Conservation (phyloP, 345 rosid species). For the Salix exigua region DNA sequence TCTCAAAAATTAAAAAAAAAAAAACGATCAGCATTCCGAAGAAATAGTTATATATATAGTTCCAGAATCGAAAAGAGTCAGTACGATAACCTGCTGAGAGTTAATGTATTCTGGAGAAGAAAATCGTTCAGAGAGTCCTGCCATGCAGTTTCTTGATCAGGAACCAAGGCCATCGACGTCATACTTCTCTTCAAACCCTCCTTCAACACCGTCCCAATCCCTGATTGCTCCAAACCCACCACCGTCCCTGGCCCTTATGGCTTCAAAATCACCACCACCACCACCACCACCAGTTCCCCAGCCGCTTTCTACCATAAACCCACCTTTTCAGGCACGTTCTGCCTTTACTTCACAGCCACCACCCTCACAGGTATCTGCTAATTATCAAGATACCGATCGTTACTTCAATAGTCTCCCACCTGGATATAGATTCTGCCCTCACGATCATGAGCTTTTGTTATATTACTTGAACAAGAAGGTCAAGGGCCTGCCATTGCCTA, state of each 20-base stretch:
- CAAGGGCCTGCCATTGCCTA: not conserved
- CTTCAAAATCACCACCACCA: not conserved
- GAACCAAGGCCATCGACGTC: not conserved
- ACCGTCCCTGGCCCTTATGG: not conserved
- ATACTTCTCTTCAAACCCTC: not conserved
- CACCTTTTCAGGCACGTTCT: not conserved
- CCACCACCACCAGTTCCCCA: not conserved
- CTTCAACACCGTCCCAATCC: not conserved
- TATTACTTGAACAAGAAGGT: conserved; percentile 9
- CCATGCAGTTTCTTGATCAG: not conserved
- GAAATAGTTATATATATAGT: no score
- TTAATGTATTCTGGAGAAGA: no score
- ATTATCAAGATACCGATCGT: not conserved
- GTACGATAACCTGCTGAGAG: no score
- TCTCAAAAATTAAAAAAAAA: no score
- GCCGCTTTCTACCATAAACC: not conserved
- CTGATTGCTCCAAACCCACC: not conserved
- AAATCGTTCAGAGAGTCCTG: no score
- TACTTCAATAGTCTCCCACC: conserved; percentile 5
- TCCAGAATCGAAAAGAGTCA: no score
- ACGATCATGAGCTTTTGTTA: conserved; percentile 7
- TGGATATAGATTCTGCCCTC: conserved; percentile 8
- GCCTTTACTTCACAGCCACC: not conserved
- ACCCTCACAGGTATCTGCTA: not conserved
- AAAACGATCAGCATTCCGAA: no score